These are phyloP conservation scores for Colletotrichum theobromicola DNA, from an alignment of 2,329 filamentous ascomycete species.

Conservation along the genomic window DNA sequence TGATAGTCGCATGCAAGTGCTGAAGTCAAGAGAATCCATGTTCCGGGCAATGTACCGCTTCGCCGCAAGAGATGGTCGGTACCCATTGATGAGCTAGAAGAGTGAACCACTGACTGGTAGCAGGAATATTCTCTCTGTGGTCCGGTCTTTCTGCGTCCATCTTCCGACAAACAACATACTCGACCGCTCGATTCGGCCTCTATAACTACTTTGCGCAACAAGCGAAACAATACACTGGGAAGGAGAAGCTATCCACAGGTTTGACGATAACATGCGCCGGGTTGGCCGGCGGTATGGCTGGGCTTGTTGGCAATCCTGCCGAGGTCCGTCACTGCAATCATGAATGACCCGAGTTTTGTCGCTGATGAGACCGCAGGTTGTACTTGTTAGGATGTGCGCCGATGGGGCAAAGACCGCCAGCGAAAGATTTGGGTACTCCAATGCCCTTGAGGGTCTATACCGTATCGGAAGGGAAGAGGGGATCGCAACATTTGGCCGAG, in stretches of 20 bases:
- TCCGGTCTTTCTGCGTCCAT: slow-evolving; percentile 48
- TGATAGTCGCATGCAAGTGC: slow-evolving; percentile 47
- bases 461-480: slow-evolving; percentile 44
- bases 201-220: slow-evolving; percentile 40
- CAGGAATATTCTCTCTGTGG: slow-evolving; percentile 47
- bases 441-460: slow-evolving; percentile 38
- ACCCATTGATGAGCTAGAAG: neutral
- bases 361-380: slow-evolving; percentile 27
- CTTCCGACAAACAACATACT: slow-evolving; percentile 48
- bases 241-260: slow-evolving; percentile 33
- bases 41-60: slow-evolving; percentile 41
- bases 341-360: neutral
- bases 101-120: neutral
- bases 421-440: slow-evolving; percentile 43
- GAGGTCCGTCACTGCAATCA: slow-evolving; percentile 29
- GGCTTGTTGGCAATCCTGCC: slow-evolving; percentile 50
- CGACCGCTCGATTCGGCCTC: slow-evolving; percentile 48
- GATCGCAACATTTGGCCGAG: slow-evolving; percentile 39
- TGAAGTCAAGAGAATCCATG: slow-evolving; percentile 44
- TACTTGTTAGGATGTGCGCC: slow-evolving; percentile 51
- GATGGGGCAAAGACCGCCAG: slow-evolving; percentile 43
- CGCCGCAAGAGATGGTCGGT: slow-evolving; percentile 42
- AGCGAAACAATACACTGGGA: slow-evolving; percentile 29
- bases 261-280: slow-evolving; percentile 44
- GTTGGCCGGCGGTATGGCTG: slow-evolving; percentile 44